Percentiles rank a stretch among this genome's conserved stretches.
Conservation (phyloP, 1,284 basidiomycete species). For the Kalmanozyma brasiliensis region DNA sequence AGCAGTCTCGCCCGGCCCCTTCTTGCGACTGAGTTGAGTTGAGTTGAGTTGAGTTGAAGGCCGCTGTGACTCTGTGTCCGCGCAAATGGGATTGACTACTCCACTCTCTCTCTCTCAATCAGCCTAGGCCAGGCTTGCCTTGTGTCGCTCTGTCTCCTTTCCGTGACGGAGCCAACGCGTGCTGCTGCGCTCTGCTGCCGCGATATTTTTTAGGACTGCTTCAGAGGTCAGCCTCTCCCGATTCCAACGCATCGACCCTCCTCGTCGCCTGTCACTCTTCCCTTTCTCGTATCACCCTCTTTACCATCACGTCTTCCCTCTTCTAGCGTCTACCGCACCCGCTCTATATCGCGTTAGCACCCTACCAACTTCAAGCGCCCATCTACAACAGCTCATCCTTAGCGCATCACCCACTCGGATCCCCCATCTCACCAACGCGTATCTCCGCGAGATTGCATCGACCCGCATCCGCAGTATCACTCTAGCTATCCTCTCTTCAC, state of each 20-base stretch:
- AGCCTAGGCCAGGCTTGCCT: too few species aligned
- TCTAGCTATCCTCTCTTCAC: not conserved
- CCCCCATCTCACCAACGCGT: constrained; percentile 8
- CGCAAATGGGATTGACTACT: too few species aligned
- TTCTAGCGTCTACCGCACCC: not conserved
- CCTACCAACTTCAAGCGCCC: not conserved
- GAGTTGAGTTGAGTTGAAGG: too few species aligned
- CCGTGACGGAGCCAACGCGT: too few species aligned
- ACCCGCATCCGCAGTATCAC: not conserved
- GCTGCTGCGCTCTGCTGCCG: constrained; percentile 24
- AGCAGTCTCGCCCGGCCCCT: too few species aligned
- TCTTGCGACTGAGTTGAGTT: too few species aligned
- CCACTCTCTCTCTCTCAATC: too few species aligned
- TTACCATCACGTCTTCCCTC: not conserved
- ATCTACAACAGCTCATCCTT: not conserved
- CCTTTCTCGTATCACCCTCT: not conserved
- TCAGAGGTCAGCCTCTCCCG: not conserved
- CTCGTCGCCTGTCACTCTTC: constrained; percentile 2
- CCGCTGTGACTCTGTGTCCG: too few species aligned
- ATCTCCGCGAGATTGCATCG: constrained; percentile 5
- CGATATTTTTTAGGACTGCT: constrained; percentile 15
- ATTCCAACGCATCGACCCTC: constrained; percentile 13
- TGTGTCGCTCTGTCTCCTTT: too few species aligned
- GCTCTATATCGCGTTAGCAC: not conserved
- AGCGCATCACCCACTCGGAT: not conserved